Evolutionary conservation across 169 alveolate species (phyloP).

Genomic region (Amoebophrya sp.): DNA sequence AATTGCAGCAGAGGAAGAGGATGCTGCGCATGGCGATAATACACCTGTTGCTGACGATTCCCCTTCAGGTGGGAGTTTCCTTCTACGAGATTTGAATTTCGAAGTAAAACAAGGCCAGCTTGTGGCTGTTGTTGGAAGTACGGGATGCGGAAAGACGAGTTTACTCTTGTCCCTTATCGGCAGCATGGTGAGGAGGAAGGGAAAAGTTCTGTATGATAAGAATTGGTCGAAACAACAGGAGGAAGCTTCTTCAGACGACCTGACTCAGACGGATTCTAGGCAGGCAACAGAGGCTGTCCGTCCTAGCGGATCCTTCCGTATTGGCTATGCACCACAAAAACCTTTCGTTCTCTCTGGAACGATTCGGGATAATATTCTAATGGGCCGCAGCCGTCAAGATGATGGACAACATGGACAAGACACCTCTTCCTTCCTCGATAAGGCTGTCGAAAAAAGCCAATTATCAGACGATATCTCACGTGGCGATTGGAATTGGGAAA

Average conservation of each 20-base stretch:
- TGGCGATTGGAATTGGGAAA: not conserved
- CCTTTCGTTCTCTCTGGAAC: conserved; percentile 35
- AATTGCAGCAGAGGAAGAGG: not conserved
- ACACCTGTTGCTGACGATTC: too few relatives aligned
- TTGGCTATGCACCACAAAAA: conserved; percentile 22
- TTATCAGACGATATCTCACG: not conserved
- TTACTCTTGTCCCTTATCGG: not conserved
- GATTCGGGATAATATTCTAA: conserved; percentile 24
- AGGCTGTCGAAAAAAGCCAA: not conserved
- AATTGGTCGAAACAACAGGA: too few relatives aligned
- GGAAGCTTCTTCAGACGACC: too few relatives aligned
- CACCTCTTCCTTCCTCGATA: not conserved
- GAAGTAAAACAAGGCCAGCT: not conserved
- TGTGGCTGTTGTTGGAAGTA: not conserved
- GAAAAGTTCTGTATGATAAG: not conserved
- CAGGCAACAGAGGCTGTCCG: too few relatives aligned
- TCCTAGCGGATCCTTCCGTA: too few relatives aligned
- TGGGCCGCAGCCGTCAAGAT: not conserved
- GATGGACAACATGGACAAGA: too few relatives aligned
- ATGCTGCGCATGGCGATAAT: too few relatives aligned
- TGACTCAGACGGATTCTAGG: too few relatives aligned
- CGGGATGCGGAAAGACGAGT: not conserved
- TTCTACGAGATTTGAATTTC: not conserved
- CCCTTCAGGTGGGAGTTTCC: too few relatives aligned
- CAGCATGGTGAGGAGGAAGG: not conserved